These are phyloP conservation scores for Metschnikowia matae DNA, from an alignment of 805 yeast genomes.

Conservation along the genomic window DNA sequence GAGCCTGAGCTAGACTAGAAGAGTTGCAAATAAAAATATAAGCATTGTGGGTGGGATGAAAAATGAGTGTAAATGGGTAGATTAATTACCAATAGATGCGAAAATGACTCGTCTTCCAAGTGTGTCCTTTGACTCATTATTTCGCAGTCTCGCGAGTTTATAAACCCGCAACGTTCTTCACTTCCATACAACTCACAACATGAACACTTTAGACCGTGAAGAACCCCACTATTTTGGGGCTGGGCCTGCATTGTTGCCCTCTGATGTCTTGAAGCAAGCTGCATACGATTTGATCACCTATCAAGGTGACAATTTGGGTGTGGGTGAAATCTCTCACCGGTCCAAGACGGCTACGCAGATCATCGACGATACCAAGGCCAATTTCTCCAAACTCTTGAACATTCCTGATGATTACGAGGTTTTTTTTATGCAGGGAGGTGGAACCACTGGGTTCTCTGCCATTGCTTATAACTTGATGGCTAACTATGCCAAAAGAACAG, in stretches of 20 bases:
- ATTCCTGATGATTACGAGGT: slow-evolving; percentile 94
- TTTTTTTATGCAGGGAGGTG: slow-evolving; percentile 96
- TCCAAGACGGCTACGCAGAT: slow-evolving; percentile 76
- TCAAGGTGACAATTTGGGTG: slow-evolving; percentile 70
- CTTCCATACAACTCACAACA: slow-evolving; percentile 2
- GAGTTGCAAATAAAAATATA: neutral
- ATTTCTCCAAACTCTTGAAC: slow-evolving; percentile 57
- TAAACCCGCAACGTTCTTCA: neutral
- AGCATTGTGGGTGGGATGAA: neutral
- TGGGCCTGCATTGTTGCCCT: slow-evolving; percentile 95
- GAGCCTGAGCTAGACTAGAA: slow-evolving; percentile 1
- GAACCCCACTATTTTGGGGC: slow-evolving; percentile 90
- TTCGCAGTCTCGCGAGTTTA: neutral
- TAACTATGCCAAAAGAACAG: slow-evolving; percentile 63
- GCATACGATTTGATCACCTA: slow-evolving; percentile 77
- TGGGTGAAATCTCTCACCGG: slow-evolving; percentile 96
- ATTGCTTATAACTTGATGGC: slow-evolving; percentile 80
- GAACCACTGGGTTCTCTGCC: slow-evolving; percentile 92
- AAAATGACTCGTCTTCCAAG: slow-evolving; percentile 2
- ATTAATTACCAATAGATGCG: neutral
- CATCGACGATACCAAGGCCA: slow-evolving; percentile 69
- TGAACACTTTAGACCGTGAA: slow-evolving; percentile 49
- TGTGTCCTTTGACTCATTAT: slow-evolving; percentile 1
- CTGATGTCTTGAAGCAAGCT: slow-evolving; percentile 79
- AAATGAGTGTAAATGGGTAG: neutral